Percentiles rank a stretch among this genome's conserved stretches.
Evolutionary conservation across 2,329 filamentous ascomycete species (phyloP).

Genomic region (Ceratocystis ficicola): DNA sequence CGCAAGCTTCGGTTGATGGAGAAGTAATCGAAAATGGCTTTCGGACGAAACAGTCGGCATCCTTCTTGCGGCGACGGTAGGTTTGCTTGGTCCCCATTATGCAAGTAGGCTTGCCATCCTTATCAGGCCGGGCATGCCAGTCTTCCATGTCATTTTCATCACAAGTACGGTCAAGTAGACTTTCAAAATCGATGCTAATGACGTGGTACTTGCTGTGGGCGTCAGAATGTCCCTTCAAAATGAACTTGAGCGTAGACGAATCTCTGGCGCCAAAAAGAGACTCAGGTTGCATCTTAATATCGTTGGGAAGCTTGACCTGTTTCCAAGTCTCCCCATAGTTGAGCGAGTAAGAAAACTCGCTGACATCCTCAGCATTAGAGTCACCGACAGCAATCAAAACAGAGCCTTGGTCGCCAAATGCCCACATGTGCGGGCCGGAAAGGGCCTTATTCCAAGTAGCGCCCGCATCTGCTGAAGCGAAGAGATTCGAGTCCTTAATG

Average conservation of each 20-base stretch:
- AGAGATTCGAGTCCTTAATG: slow-evolving; percentile 66
- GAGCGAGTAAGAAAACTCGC: slow-evolving; percentile 61
- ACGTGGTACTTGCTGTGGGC: slow-evolving; percentile 46
- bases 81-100: slow-evolving; percentile 93
- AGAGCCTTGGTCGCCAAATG: slow-evolving; percentile 88
- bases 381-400: slow-evolving; percentile 75
- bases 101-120: slow-evolving; percentile 70
- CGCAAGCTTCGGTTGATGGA: slow-evolving; percentile 59
- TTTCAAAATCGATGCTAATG: slow-evolving; percentile 71
- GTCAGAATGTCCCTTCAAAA: slow-evolving; percentile 55
- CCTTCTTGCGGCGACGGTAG: slow-evolving; percentile 72
- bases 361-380: slow-evolving; percentile 48
- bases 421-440: slow-evolving; percentile 81
- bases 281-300: slow-evolving; percentile 54
- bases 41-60: slow-evolving; percentile 79
- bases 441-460: slow-evolving; percentile 66
- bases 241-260: slow-evolving; percentile 82
- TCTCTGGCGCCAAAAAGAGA: slow-evolving; percentile 81
- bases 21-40: slow-evolving; percentile 69
- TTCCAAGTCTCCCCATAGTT: slow-evolving; percentile 84
- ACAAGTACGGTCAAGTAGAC: slow-evolving; percentile 69
- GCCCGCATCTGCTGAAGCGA: slow-evolving; percentile 82
- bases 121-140: slow-evolving; percentile 75
- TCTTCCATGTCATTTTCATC: slow-evolving; percentile 66
- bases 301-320: slow-evolving; percentile 52